Conservation (phyloP, 2,329 filamentous ascomycete genomes). For the Nectriaceae sp. region DNA sequence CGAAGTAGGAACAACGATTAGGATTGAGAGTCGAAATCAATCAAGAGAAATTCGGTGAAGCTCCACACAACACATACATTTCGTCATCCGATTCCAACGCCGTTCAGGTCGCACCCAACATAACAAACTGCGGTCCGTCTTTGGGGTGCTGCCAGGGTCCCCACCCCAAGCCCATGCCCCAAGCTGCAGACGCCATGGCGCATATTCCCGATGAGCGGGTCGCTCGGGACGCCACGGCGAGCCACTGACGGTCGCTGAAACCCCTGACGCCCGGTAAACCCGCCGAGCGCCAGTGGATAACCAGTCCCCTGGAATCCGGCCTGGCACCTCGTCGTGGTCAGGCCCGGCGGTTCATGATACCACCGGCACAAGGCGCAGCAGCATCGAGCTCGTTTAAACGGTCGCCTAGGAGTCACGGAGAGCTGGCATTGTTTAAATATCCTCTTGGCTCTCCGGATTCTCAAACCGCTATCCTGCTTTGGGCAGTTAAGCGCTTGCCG, state of each 20-base stretch:
- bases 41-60: no score
- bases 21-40: no score
- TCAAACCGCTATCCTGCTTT: not conserved
- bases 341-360: conserved; percentile 1
- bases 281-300: not conserved
- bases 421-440: no score
- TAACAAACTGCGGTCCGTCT: not conserved
- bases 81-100: not conserved
- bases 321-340: no score
- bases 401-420: not conserved
- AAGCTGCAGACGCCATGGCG: not conserved
- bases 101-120: not conserved
- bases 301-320: not conserved
- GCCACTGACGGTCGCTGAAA: not conserved
- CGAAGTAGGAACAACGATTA: no score
- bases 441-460: not conserved
- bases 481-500: no score
- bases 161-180: no score
- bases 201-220: not conserved
- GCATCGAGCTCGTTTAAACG: not conserved
- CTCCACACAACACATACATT: no score
- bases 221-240: not conserved
- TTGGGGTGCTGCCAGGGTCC: no score
- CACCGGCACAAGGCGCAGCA: not conserved
- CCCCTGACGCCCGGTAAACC: not conserved